These are phyloP conservation scores for Citrus maxima DNA, from an alignment of 345 rosid species.

Conservation along the genomic window DNA sequence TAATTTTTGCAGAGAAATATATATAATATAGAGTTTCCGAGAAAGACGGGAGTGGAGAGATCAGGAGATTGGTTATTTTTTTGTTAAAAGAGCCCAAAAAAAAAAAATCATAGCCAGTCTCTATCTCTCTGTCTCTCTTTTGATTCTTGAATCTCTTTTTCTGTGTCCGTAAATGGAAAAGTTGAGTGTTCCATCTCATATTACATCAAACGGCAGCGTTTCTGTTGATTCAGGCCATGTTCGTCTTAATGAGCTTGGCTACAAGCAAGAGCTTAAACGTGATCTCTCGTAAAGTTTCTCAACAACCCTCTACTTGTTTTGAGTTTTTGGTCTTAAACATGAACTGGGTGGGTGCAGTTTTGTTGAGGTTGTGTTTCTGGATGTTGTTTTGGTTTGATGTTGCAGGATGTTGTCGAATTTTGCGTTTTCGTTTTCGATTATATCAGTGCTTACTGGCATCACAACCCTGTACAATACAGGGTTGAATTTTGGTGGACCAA, in stretches of 20 bases:
- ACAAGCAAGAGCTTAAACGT: constrained; percentile 97
- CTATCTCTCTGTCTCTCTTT: neutral
- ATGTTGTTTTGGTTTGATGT: constrained; percentile 2
- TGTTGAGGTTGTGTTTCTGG: constrained; percentile 9
- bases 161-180: constrained; percentile 7
- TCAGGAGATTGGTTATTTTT: neutral
- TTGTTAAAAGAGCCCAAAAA: no score
- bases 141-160: neutral
- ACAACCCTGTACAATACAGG: constrained; percentile 89
- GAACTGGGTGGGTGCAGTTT: neutral
- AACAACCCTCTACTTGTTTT: neutral
- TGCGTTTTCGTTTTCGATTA: constrained; percentile 90
- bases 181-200: constrained; percentile 29
- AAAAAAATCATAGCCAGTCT: neutral
- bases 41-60: neutral
- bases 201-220: constrained; percentile 18
- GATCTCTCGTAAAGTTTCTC: constrained; percentile 69
- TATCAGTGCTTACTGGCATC: constrained; percentile 88
- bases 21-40: neutral
- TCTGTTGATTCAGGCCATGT: constrained; percentile 58
- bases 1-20: neutral
- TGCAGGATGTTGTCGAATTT: constrained; percentile 90
- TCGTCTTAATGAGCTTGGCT: constrained; percentile 86
- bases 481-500: constrained; percentile 74
- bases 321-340: neutral